phyloP scores from a whole-genome alignment of 2,329 filamentous ascomycete species.

The Calonectria naviculata region DNA sequence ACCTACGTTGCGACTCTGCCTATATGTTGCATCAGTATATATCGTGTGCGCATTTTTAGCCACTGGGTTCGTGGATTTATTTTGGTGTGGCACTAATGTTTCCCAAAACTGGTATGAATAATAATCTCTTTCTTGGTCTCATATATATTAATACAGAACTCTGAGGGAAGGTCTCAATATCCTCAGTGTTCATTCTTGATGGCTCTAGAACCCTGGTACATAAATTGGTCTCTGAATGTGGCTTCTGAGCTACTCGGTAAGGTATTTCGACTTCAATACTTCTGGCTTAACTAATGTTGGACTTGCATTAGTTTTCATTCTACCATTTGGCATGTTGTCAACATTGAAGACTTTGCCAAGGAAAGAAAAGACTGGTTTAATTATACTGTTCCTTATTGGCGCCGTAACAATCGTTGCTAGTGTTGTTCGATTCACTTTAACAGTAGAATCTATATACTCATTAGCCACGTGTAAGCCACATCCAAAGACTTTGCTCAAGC shows the following conservation, averaged over 20 bases:
- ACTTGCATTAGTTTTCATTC: neutral
- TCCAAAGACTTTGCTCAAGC: accelerated
- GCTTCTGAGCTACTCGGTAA: neutral
- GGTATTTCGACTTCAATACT: neutral
- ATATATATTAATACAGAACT: neutral
- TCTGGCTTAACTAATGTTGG: neutral
- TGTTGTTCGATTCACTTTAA: neutral
- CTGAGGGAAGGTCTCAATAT: neutral
- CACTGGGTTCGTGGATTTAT: neutral
- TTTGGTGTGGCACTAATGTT: slow-evolving; percentile 1
- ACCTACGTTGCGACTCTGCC: neutral
- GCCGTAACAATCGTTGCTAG: neutral
- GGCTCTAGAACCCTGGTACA: neutral
- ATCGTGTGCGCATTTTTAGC: neutral
- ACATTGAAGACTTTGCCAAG: neutral
- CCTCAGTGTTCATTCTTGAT: neutral
- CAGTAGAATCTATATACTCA: neutral
- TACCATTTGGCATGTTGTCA: neutral
- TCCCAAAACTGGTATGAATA: neutral
- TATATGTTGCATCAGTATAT: neutral
- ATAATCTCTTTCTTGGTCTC: neutral
- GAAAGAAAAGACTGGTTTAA: neutral
- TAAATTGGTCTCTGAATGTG: neutral
- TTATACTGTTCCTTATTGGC: neutral
- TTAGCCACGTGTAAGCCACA: neutral